Conservation (phyloP, 345 rosid genomes). For the Corchorus olitorius region DNA sequence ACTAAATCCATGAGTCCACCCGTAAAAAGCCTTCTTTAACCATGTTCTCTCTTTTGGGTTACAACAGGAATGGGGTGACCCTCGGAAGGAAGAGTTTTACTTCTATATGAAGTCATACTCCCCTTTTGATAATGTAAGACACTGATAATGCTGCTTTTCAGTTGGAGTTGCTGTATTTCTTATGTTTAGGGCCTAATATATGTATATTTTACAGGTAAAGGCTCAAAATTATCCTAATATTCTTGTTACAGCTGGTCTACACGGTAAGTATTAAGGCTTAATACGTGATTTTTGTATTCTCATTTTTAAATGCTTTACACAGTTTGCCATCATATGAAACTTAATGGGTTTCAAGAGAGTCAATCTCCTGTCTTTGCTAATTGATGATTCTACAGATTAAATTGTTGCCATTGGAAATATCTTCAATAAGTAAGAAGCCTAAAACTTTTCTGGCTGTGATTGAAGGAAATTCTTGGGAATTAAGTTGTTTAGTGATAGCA, state of each 20-base stretch:
- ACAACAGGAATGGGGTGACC: constrained; percentile 98
- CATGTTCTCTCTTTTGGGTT: constrained; percentile 15
- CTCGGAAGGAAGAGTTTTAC: constrained; percentile 85
- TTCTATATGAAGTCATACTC: constrained; percentile 92
- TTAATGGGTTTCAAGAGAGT: background rate
- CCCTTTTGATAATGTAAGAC: constrained; percentile 85
- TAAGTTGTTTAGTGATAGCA: background rate
- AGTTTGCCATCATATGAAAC: background rate
- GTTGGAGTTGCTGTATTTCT: background rate
- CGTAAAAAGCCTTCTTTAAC: background rate
- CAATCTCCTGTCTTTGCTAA: background rate
- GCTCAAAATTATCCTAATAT: constrained; percentile 78
- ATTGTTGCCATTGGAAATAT: background rate
- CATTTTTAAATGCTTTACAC: background rate
- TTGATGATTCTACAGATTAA: background rate
- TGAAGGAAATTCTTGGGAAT: background rate
- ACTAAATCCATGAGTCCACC: background rate
- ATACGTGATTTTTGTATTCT: background rate
- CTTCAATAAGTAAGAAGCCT: background rate
- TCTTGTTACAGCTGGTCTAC: constrained; percentile 84
- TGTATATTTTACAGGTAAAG: constrained; percentile 52
- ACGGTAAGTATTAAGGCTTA: constrained; percentile 52
- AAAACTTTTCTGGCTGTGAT: background rate
- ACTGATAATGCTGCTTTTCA: background rate
- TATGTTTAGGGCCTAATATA: constrained; percentile 14